Base-by-base conservation (phyloP, 345 rosid species). In the Iberis pinnata region DNA sequence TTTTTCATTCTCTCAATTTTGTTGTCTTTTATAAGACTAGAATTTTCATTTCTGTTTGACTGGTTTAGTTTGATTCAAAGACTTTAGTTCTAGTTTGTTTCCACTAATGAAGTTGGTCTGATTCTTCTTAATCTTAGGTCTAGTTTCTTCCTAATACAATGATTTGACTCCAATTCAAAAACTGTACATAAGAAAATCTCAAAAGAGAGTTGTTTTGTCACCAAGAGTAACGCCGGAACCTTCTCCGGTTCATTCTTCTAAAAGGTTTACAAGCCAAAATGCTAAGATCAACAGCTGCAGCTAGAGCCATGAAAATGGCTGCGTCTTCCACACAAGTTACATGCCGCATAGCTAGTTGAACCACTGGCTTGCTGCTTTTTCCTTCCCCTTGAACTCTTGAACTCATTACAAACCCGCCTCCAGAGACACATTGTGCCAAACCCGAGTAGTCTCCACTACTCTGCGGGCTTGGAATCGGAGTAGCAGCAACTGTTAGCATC, bases 271-370 rank as follows among this genome's bases (percentile, higher is more conserved):
- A 89, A 19, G 97, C 95, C 42, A 80, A 79, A n/a, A 89, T 78
- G 70, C 87, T 89, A 38, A 89, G 95, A 78, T 89, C 95, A 36
- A 84, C 89, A 0, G 95, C 95, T 5, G 94, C 90, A 9, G 94
- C 95, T 36, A 89, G 97, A 5, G 95, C 95, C 95, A 89, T 80
- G 69, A 89, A 89, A 25, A 86, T 89, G 24, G 97, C 95, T 22
- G 95, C 95, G 66, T 89, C 97, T 79, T 89, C 97, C 47, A 86
- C 83, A 7, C 95, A 89, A 2, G 95, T 89, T 13, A 89, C 86
- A 31, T 89, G 88, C 14, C 94, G 57, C 88, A 86, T 86, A 9
- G 94, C 94, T 33, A 89, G 67, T 12, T 89, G 95, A 31, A 89
- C 97, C 39, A 68, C 71, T 0, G 94, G 97, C 67, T 80, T 89